A percentile compares a stretch with the other conserved stretches of the same genome.
phyloP scores from a whole-genome alignment of 2,329 filamentous ascomycete species.

The Diaporthe australafricana region DNA sequence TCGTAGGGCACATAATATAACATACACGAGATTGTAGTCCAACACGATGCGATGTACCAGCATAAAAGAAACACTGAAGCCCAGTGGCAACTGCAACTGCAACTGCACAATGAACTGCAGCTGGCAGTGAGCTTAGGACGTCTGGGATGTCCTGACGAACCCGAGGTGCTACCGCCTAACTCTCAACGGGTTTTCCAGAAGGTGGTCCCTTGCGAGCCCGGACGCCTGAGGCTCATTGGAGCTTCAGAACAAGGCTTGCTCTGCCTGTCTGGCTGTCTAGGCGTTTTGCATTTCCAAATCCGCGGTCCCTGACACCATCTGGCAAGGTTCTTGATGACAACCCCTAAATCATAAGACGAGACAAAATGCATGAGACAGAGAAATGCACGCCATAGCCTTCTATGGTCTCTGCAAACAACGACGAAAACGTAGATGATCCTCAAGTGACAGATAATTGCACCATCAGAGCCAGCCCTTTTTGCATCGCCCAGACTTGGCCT shows the following conservation, averaged over 20 bases:
- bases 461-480: background rate
- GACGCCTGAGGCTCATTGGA: slow-evolving; percentile 5
- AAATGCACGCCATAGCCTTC: background rate
- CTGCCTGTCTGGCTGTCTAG: background rate
- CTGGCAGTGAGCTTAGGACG: background rate
- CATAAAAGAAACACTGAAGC: background rate
- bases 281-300: slow-evolving; percentile 16
- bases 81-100: slow-evolving; percentile 3
- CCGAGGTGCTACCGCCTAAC: slow-evolving; percentile 12
- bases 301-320: background rate
- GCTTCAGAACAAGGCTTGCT: slow-evolving; percentile 3
- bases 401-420: background rate
- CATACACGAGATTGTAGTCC: background rate
- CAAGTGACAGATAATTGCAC: background rate
- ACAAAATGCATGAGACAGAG: background rate
- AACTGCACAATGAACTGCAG: background rate
- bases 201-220: background rate
- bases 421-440: background rate
- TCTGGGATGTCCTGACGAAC: background rate
- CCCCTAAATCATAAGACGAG: background rate
- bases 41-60: background rate
- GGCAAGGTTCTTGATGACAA: background rate
- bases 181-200: background rate
- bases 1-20: background rate
- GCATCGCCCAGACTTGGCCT: background rate